These are phyloP conservation scores for Novymonas esmeraldas DNA, from an alignment of 208 protist genomes.

Conservation along the genomic window DNA sequence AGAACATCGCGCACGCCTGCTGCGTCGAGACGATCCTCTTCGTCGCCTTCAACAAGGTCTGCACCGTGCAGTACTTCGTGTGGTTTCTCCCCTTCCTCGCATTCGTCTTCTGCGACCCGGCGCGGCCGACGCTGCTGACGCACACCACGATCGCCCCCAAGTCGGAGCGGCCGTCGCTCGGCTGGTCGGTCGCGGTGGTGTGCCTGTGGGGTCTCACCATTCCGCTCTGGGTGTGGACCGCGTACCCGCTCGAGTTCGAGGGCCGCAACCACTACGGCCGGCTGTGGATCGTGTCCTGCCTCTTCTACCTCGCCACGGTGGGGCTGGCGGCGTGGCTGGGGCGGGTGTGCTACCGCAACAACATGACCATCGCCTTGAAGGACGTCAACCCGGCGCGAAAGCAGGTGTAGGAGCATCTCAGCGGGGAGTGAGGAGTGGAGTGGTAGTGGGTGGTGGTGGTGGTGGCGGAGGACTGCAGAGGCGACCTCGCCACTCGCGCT, in stretches of 20 bases:
- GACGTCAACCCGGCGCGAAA: conserved; percentile 20
- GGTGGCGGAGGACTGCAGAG: no score
- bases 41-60: conserved; percentile 95
- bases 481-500: no score
- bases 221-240: conserved; percentile 77
- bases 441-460: no score
- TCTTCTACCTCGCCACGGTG: conserved; percentile 89
- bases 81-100: conserved; percentile 91
- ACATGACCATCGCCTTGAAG: conserved; percentile 12
- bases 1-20: conserved; percentile 76
- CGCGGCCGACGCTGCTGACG: conserved; percentile 10
- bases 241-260: conserved; percentile 86
- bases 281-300: conserved; percentile 79
- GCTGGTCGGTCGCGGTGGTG: conserved; percentile 32
- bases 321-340: conserved; percentile 64
- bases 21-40: conserved; percentile 90
- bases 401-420: neutral
- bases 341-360: conserved; percentile 43
- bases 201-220: conserved; percentile 69
- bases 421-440: neutral
- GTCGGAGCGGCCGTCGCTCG: conserved; percentile 18
- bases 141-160: neutral
- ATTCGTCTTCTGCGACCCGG: conserved; percentile 73
- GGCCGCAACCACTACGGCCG: conserved; percentile 78
- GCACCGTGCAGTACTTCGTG: conserved; percentile 96